Conservation (phyloP, 2,329 filamentous ascomycete species). For the Calonectria naviculata region DNA sequence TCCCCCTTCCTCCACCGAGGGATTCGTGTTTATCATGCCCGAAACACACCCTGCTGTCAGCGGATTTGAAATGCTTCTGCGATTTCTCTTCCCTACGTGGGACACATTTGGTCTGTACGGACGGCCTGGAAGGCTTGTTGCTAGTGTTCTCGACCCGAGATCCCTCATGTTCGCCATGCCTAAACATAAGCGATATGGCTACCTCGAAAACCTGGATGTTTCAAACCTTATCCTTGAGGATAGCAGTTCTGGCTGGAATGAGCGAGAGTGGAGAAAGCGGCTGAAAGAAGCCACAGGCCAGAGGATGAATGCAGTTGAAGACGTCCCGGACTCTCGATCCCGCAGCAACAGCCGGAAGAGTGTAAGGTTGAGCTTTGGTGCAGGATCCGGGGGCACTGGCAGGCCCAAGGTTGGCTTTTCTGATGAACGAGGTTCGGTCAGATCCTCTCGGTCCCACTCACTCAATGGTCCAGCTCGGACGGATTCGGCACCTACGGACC, state of each 20-base stretch:
- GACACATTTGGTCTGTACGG: conserved; percentile 94
- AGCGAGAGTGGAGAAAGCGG: conserved; percentile 89
- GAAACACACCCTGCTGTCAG: conserved; percentile 91
- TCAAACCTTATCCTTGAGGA: conserved; percentile 81
- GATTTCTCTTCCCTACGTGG: conserved; percentile 92
- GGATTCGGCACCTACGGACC: conserved; percentile 62
- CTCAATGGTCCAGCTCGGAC: conserved; percentile 56
- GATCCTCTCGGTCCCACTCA: conserved; percentile 64
- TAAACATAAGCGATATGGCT: conserved; percentile 86
- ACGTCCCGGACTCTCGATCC: conserved; percentile 55
- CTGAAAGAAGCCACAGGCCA: conserved; percentile 89
- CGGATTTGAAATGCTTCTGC: conserved; percentile 95
- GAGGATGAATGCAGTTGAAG: conserved; percentile 75
- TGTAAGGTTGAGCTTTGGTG: conserved; percentile 64
- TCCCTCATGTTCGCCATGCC: conserved; percentile 99
- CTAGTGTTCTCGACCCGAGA: conserved; percentile 85
- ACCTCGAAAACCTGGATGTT: conserved; percentile 90
- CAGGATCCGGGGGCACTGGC: conserved; percentile 28
- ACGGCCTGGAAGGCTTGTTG: conserved; percentile 85
- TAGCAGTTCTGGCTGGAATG: conserved; percentile 81
- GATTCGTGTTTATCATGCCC: conserved; percentile 98
- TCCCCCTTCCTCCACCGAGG: conserved; percentile 83
- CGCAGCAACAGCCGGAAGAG: conserved; percentile 69
- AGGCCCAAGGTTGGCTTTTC: conserved; percentile 66
- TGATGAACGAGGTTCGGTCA: conserved; percentile 62